Base-by-base conservation (phyloP, 2,329 filamentous ascomycete species). In the Fusarium piperis region DNA sequence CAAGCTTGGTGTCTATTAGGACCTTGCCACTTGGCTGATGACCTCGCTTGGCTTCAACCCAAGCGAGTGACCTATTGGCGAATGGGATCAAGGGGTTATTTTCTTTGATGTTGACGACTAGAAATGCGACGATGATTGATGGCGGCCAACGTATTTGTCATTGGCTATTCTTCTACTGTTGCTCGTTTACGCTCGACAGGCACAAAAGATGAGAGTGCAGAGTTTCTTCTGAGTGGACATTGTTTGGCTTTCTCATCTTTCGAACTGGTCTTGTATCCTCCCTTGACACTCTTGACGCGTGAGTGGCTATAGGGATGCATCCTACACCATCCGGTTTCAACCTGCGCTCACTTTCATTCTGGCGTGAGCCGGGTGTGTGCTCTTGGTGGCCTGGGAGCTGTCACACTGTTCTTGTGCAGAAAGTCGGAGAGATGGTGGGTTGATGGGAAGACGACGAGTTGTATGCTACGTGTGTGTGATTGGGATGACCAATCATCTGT, bases 81-180 rank as follows among this genome's bases (percentile, higher is more conserved):
- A 57, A 18, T 51, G 28, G 28, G 30, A 18, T 33, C 20, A 48
- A 28, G 18, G 26, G 18, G 20, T 36, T 56, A 44, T 46, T 56
- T 48, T 57, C 26, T 64, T 67, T 53, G 30, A 57, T 56, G 36
- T 67, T 72, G 59, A 72, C 46, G 66, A 72, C 48, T 51, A 70
- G 60, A 70, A 69, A 72, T 35, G 66, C 36, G 53, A 72, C 58
- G 52, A 67, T 41, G 57, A 71, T 59, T 73, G 51, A 65, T 35
- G 59, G 64, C 48, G 39, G 36, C 36, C n/a, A 62, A 59, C 44
- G 30, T 53, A 39, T 58, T 59, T 65, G 51, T 38, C 26, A 51
- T 55, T 41, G 32, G 32, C 32, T 28, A 46, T 44, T 51, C 44
- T 53, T 61, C 41, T 59, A 35, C 30, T 33, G 26, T 57, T 44